Percentiles rank a stretch among this genome's conserved stretches.
Evolutionary conservation across 2,329 filamentous ascomycete genomes (phyloP).

Genomic region (Colletotrichum musae): DNA sequence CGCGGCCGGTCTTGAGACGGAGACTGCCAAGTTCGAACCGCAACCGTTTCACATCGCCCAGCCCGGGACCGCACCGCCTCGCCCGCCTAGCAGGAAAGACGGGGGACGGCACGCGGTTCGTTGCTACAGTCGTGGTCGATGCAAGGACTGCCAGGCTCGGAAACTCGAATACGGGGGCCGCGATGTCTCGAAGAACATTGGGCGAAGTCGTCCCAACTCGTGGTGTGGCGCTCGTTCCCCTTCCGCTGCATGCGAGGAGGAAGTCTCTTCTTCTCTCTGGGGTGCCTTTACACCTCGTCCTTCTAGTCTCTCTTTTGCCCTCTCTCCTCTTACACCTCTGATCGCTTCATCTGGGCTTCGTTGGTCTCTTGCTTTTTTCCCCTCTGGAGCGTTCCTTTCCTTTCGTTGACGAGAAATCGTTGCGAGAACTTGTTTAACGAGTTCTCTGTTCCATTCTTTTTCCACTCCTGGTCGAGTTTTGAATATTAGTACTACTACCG

Average conservation of each 20-base stretch:
- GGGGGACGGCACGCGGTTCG: conserved; percentile 5
- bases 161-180: conserved; percentile 29
- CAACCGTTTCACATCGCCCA: conserved; percentile 39
- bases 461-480: conserved; percentile 33
- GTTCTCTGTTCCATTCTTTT: conserved; percentile 35
- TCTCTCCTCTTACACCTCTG: conserved; percentile 25
- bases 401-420: conserved; percentile 27
- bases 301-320: conserved; percentile 3
- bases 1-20: conserved; percentile 39
- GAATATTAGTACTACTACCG: not conserved
- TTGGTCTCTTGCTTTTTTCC: not conserved
- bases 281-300: conserved; percentile 22
- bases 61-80: conserved; percentile 32
- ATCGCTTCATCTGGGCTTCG: conserved; percentile 35
- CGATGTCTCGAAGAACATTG: conserved; percentile 13
- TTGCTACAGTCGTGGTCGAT: conserved; percentile 1
- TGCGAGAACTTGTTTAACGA: conserved; percentile 20
- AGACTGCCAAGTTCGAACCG: conserved; percentile 38
- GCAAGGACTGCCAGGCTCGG: conserved; percentile 25
- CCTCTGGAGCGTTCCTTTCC: conserved; percentile 34
- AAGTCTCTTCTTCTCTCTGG: conserved; percentile 9
- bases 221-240: conserved; percentile 9
- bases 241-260: conserved; percentile 1
- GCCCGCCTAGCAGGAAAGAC: conserved; percentile 16
- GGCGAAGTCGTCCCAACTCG: conserved; percentile 29